These are phyloP conservation scores for Tetraselmis chui DNA, from an alignment of 139 green algal genomes.

Conservation along the genomic window DNA sequence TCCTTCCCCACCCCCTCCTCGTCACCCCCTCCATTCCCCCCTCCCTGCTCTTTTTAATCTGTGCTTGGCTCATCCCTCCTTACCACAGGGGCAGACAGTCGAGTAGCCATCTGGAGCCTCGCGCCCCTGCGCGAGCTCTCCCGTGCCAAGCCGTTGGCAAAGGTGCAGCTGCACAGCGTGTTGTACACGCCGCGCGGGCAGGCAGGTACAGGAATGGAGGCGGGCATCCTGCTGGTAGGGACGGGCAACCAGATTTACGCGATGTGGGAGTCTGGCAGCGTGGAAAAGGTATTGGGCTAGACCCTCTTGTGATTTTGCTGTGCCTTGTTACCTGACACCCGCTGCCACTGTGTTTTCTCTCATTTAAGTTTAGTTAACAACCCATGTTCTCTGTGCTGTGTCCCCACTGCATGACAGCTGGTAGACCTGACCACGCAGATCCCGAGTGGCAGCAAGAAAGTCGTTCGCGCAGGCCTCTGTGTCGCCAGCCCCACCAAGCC, in stretches of 20 bases:
- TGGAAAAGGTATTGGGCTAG: background rate
- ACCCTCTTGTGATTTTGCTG: no score
- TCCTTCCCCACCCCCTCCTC: background rate
- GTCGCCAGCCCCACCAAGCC: background rate
- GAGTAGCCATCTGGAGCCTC: background rate
- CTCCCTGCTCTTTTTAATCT: background rate
- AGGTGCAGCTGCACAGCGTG: background rate
- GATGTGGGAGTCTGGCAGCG: background rate
- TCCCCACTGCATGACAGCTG: no score
- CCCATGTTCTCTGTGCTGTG: no score
- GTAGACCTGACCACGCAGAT: background rate
- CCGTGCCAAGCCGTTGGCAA: background rate
- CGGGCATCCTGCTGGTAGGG: background rate
- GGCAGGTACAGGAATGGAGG: background rate
- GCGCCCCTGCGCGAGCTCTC: background rate
- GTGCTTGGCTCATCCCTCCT: background rate
- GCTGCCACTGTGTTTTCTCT: no score
- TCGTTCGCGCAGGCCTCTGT: background rate
- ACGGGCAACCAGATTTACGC: background rate
- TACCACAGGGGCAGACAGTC: background rate
- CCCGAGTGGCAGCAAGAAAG: background rate
- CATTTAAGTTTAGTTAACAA: no score
- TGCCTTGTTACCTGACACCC: no score
- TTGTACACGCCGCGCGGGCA: background rate
- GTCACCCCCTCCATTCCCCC: background rate